Evolutionary conservation across 495 filamentous ascomycete genomes (phyloP).

Genomic region (Amphirosellinia nigrospora): DNA sequence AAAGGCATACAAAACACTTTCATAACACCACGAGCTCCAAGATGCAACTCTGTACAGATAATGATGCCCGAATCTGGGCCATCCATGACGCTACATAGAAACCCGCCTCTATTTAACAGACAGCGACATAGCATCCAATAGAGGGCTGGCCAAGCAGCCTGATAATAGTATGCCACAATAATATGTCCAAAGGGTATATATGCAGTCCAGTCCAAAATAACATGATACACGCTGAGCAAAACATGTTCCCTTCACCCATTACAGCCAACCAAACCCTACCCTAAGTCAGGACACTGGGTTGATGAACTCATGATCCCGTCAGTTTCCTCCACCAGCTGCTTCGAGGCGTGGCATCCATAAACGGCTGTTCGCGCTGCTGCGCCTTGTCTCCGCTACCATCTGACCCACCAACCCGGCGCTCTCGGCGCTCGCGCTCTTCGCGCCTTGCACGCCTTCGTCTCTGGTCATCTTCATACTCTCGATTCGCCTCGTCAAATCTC

Average conservation of each 20-base stretch:
- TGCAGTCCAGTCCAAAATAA: constrained; percentile 9
- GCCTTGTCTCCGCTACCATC: constrained; percentile 52
- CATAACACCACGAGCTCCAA: neutral
- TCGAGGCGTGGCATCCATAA: constrained; percentile 53
- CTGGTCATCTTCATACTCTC: constrained; percentile 50
- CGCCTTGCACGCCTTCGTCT: constrained; percentile 48
- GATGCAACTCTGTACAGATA: neutral
- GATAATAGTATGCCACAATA: neutral
- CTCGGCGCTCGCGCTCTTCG: constrained; percentile 50
- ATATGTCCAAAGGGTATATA: constrained; percentile 17
- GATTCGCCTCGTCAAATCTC: constrained; percentile 49
- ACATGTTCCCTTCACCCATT: neutral
- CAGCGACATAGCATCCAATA: neutral
- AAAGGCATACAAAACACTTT: constrained; percentile 4
- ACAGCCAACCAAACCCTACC: neutral
- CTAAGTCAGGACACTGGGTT: neutral
- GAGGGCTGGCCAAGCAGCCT: neutral
- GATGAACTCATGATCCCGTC: constrained; percentile 31
- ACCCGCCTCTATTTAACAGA: neutral
- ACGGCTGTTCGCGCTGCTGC: constrained; percentile 42
- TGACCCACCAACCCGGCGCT: constrained; percentile 43
- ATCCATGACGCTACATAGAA: neutral
- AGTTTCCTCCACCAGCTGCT: constrained; percentile 64
- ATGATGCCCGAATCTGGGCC: neutral
- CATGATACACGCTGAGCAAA: constrained; percentile 17